Base-by-base conservation (phyloP, 2,329 filamentous ascomycete species). In the Diaporthe ampelina region DNA sequence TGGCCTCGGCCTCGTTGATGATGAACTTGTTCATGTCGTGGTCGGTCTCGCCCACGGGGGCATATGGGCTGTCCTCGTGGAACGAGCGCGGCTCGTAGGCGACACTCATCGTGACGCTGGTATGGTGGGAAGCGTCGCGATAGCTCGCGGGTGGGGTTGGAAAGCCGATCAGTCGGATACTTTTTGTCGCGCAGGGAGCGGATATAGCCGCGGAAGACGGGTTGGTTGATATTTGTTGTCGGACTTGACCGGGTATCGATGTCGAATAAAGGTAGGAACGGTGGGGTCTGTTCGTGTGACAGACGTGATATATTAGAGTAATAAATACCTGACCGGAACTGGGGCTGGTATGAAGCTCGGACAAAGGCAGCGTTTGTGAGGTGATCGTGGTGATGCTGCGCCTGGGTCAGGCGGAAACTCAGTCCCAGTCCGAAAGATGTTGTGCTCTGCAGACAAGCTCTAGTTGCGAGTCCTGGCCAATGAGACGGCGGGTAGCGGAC, bases 11-110 rank as follows among this genome's bases (percentile, higher is more conserved):
- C 81, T 87, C 85, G 35, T 76, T 76, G 61, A 76, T 76, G 61
- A 76, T 76, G 37, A 72, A 76, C 21, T 76, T 74, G 69, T 74
- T 76, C 45, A 75, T 43, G 26, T 72, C 70, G 56, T 72, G 45
- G 45, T 72, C 70, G 57, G 24, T 72, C 76, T 87, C 86, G 57
- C 83, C 84, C 73, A 88, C 86, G 32, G 85, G 80, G 11, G 87
- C 84, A 74, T 89, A 89, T 26, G 82, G 80, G 71, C 85, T 86
- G 70, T 87, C 85, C 72, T 88, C 84, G 52, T 88, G 83, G 75
- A 89, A 87, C 77, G 81, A 84, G 74, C 87, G 82, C 32, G 85
- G 81, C 77, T 90, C 87, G 78, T 87, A 90, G 54, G 86, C 87
- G 78, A 90, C 86, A 76, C 84, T 87, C 87, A 89, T 89, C 21